phyloP scores from a whole-genome alignment of 2,329 filamentous ascomycete genomes.

The Aspergillus japonicus region DNA sequence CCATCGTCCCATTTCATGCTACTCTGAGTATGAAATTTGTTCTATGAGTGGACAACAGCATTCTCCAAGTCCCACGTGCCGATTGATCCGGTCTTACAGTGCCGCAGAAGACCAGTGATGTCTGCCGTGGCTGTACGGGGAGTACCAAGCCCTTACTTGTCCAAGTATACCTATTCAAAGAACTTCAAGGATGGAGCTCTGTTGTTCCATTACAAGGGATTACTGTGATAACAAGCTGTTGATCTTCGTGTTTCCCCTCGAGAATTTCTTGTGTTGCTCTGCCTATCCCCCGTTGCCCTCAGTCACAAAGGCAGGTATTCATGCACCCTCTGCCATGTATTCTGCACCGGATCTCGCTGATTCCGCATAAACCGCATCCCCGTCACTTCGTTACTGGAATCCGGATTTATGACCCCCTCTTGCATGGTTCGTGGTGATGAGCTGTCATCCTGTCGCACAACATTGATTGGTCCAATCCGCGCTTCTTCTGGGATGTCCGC shows the following conservation, averaged over 20 bases:
- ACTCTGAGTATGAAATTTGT: rapidly evolving
- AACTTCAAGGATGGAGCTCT: too few relatives aligned
- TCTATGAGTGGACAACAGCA: rapidly evolving
- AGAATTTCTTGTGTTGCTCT: too few relatives aligned
- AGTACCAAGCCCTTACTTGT: too few relatives aligned
- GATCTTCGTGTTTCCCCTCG: too few relatives aligned
- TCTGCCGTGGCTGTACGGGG: too few relatives aligned
- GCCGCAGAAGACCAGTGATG: too few relatives aligned
- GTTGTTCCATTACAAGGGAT: too few relatives aligned
- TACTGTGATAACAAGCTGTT: too few relatives aligned
- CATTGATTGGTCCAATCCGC: constrained; percentile 25
- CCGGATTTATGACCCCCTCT: constrained; percentile 24
- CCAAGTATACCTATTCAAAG: too few relatives aligned
- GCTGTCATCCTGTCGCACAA: constrained; percentile 20
- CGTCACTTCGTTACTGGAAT: constrained; percentile 15
- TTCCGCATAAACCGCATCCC: constrained; percentile 26
- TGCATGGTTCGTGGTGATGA: constrained; percentile 5
- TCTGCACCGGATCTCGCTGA: constrained; percentile 13
- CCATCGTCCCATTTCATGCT: too few relatives aligned
- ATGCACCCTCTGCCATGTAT: constrained; percentile 23
- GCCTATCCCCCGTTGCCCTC: background rate
- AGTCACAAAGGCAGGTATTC: constrained; percentile 4
- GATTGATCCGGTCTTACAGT: too few relatives aligned
- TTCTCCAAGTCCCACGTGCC: too few relatives aligned
- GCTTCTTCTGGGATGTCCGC: constrained; percentile 17